Conservation (phyloP, 306 rosid species). For the Begonia loranthoides region DNA sequence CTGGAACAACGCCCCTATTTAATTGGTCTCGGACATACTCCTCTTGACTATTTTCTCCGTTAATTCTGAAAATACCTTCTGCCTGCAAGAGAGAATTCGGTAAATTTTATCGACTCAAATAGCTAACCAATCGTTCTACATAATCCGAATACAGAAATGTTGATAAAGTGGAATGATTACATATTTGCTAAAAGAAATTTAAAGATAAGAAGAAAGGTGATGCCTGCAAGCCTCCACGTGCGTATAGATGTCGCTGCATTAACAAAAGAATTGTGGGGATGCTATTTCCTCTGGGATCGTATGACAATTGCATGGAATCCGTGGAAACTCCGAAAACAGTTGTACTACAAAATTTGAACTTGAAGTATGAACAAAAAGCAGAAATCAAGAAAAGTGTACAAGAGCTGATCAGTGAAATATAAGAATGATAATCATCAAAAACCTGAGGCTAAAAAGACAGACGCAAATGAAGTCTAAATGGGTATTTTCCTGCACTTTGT, state of each 20-base stretch:
- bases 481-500: too few species aligned
- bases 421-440: neutral
- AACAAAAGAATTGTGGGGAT: slow-evolving; percentile 85
- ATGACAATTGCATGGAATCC: slow-evolving; percentile 83
- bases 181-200: neutral
- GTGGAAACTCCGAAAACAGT: slow-evolving; percentile 92
- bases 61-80: slow-evolving; percentile 89
- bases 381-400: neutral
- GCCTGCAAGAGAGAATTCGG: slow-evolving; percentile 34
- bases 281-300: slow-evolving; percentile 83
- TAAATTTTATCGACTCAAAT: slow-evolving; percentile 4
- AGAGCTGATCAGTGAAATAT: neutral
- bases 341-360: slow-evolving; percentile 33
- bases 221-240: slow-evolving; percentile 78
- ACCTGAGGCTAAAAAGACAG: slow-evolving; percentile 1
- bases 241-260: slow-evolving; percentile 65
- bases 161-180: too few species aligned
- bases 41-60: slow-evolving; percentile 68
- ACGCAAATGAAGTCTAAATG: too few species aligned
- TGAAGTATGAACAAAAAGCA: slow-evolving; percentile 2
- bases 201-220: slow-evolving; percentile 5
- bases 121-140: neutral
- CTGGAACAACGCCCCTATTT: slow-evolving; percentile 69
- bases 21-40: slow-evolving; percentile 68
- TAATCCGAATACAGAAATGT: too few species aligned